Evolutionary conservation across 179 eudicot species (phyloP), one percentile per base, ranked within the genome.

Genomic region (Drosera spatulata): DNA sequence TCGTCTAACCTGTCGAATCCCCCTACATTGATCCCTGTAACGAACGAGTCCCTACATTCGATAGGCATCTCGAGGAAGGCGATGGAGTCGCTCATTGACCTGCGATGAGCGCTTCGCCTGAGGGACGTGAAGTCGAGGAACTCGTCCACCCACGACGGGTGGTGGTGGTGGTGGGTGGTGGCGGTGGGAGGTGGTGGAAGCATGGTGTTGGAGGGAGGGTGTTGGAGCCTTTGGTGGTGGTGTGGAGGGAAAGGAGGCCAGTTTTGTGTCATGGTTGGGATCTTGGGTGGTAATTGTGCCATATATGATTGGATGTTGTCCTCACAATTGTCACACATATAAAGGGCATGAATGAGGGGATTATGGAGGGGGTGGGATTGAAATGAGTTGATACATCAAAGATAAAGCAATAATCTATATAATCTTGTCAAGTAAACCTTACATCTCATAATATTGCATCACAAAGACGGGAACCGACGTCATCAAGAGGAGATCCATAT

Each of bases 201-300:
- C 7, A 68, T 45, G 56, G 7, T 76, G 72, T 55, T 72, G 69
- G 78, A 68, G 59, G 56, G 66, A 42, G 63, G 77, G 54, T 73
- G 78, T 71, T 71, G 45, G 45, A 43, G 5, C 5, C 8, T 43
- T 7, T 43, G 73, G 38, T 70, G 61, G 53, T 71, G 78, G 62
- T 76, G 77, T 3, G 75, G 74, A 4, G 77, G 75, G 68, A 77
- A 74, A 15, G 82, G 37, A 2, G 80, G 79, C 95, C 95, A 89
- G 61, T 84, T 89, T 9, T 75, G 88, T 4, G 75, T 50, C 80
- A 75, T 74, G 71, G 55, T 59, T 14, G 86, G 91, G 56, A 64
- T 72, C 68, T 76, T 87, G 8, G 97, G 97, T 14, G 97, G 97
- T 62, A 88, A 67, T 55, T 88, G 95, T 48, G 86, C 88, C 97